Conservation (phyloP, 331 rosid genomes). For the Rhamnella rubrinervis region DNA sequence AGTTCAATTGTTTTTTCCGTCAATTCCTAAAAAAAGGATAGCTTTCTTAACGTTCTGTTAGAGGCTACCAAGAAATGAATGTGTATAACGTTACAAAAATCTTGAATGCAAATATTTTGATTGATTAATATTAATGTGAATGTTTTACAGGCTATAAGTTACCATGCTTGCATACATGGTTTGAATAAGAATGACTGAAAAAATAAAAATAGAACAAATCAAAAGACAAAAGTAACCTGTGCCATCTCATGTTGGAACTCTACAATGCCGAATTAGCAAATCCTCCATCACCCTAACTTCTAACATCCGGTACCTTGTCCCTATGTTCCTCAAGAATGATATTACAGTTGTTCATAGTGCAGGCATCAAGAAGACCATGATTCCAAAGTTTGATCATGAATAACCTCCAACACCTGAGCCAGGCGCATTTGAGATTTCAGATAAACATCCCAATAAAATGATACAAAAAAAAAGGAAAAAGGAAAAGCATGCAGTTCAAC, state of each 20-base stretch:
- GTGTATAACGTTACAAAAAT: too few species aligned
- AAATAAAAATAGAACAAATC: conserved; percentile 18
- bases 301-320: conserved; percentile 39
- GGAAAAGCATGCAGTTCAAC: background rate
- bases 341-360: conserved; percentile 70
- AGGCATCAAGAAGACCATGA: conserved; percentile 89
- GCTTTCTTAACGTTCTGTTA: too few species aligned
- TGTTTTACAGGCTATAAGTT: too few species aligned
- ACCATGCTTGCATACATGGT: too few species aligned
- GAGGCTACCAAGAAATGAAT: too few species aligned
- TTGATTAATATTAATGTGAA: too few species aligned
- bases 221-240: conserved; percentile 17
- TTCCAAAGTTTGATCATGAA: conserved; percentile 95
- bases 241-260: conserved; percentile 10
- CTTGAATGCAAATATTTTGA: too few species aligned
- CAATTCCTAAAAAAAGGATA: too few species aligned
- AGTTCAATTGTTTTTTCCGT: too few species aligned
- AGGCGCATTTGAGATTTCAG: conserved; percentile 19
- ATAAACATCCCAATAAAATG: background rate
- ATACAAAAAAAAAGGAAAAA: too few species aligned
- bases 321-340: conserved; percentile 44
- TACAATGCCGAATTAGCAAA: conserved; percentile 7
- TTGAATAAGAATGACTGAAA: conserved; percentile 6
- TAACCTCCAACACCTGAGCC: conserved; percentile 90
- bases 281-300: conserved; percentile 20